Evolutionary conservation across 129 eudicot species (phyloP), one percentile per base, ranked within the genome.

Genomic region (Saussurea involucrata): DNA sequence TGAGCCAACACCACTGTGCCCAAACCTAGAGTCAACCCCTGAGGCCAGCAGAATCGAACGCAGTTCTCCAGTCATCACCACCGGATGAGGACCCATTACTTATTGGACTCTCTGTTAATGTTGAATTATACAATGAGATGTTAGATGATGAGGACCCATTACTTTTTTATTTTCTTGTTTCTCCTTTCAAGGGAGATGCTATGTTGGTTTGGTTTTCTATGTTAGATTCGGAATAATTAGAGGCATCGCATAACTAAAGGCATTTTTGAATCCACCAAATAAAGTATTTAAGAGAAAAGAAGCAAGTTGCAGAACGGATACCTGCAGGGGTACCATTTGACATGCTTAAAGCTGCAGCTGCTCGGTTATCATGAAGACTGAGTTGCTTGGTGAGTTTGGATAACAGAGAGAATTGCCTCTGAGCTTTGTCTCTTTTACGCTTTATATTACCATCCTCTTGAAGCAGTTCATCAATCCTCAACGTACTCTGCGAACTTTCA

Each of bases 51-150:
- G 89, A 83, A 90, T 95, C 99, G 69, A 95, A 95, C 29, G 99
- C 99, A 76, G 95, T 79, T 87, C 99, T 95, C 99, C 99, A 95
- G 75, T 95, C 99, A 71, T 95, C 99, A 28, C 95, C 99, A 28
- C 95, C 95, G 5, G 75, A 24, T 13, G 96, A 81, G 21, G 86
- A 78, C 10, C 92, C 90, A 28, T 49, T 27, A 6, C 86, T 78
- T 82, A 83, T 90, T 42, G 95, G 97, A 60, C 86, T n/a, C 44
- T 81, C 84, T 81, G 71, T 61, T 34, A 42, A 61, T 0, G 34
- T 78, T 31, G 24, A 79, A 25, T 53, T 15, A 32, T 15, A 28
- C 2, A 3, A 49, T 49, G 60, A 49, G 21, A 53, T 53, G 61
- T 72, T 21, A 63, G 3, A 42, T 40, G 27, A 60, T 1, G 4